Evolutionary conservation across 164 flowering plant species (phyloP), one percentile per base, ranked within the genome.

Genomic region (Protea cynaroides): DNA sequence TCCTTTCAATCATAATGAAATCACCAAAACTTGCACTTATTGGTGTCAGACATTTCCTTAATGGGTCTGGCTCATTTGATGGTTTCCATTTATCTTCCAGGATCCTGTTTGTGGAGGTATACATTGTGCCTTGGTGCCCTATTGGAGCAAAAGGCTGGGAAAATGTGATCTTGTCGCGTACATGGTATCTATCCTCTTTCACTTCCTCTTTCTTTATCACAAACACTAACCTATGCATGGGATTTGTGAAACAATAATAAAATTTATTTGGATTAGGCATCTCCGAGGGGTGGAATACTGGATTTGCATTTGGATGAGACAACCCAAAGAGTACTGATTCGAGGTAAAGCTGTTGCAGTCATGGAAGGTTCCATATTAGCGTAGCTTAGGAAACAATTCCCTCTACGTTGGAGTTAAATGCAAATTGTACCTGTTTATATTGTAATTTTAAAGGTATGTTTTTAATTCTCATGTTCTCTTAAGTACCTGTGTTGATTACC

Each of bases 51-150:
- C 9, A 5, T 46, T 10, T 18, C 19, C 52, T 49, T 15, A 18
- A 15, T 49, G 52, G 17, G 17, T 12, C 52, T 49, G 18, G 14
- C 46, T 40, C 52, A 49, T 49, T 47, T 47, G 18, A 12, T 47
- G 52, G 34, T 19, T 11, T 58, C 19, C 3, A 10, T 49, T 69
- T 10, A 8, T 40, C 46, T 64, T 78, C 54, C 73, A 88, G 97
- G 96, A 91, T 80, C 96, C 85, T 68, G 93, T 91, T 56, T 77
- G 82, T 74, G 97, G 97, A 51, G 87, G 92, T 75, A 88, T 85
- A 56, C 90, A 91, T 68, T 91, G 96, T 78, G 84, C 86, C 22
- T 68, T 91, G 61, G 86, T 81, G 61, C 72, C 81, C 13, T 87
- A 89, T 56, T 91, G 97, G 97, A 71, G 79, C 70, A 65, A 83